Percentiles rank a stretch among this genome's conserved stretches.
phyloP scores from a whole-genome alignment of 2,329 filamentous ascomycete genomes.

The Apiospora koreana region DNA sequence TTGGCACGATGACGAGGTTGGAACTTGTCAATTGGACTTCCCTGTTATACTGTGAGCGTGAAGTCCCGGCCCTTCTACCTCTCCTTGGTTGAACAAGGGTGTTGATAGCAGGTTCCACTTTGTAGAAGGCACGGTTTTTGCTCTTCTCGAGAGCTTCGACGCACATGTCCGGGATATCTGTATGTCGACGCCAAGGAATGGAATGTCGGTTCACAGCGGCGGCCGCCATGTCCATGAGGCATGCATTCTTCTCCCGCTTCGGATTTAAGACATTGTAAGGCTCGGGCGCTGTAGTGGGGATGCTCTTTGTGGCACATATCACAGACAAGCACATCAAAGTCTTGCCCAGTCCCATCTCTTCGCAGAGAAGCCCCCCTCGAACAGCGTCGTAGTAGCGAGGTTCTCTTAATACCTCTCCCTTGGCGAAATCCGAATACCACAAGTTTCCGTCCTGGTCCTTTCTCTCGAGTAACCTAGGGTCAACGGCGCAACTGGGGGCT shows the following conservation, averaged over 20 bases:
- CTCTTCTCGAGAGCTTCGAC: constrained; percentile 50
- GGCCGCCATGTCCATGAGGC: constrained; percentile 76
- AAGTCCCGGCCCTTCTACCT: constrained; percentile 36
- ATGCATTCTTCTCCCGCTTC: neutral
- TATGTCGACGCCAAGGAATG: constrained; percentile 69
- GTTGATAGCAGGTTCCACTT: constrained; percentile 44
- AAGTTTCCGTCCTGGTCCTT: constrained; percentile 58
- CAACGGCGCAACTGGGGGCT: constrained; percentile 63
- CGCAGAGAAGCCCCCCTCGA: constrained; percentile 75
- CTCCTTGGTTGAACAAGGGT: constrained; percentile 44
- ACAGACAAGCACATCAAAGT: constrained; percentile 82
- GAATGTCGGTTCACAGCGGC: constrained; percentile 65
- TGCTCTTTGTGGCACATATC: constrained; percentile 72
- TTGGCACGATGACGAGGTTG: constrained; percentile 78
- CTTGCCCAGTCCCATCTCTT: constrained; percentile 84
- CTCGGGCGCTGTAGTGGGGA: constrained; percentile 65
- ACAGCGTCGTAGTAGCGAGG: constrained; percentile 73
- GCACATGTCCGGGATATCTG: constrained; percentile 45
- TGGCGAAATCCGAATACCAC: constrained; percentile 73
- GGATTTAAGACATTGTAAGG: constrained; percentile 41
- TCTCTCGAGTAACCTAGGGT: constrained; percentile 69
- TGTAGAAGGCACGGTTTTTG: constrained; percentile 60
- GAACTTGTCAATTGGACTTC: constrained; percentile 65
- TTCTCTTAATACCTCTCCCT: constrained; percentile 62
- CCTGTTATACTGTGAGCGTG: constrained; percentile 34